Evolutionary conservation across 179 eudicot species (phyloP).

Genomic region (Spergularia azorica): DNA sequence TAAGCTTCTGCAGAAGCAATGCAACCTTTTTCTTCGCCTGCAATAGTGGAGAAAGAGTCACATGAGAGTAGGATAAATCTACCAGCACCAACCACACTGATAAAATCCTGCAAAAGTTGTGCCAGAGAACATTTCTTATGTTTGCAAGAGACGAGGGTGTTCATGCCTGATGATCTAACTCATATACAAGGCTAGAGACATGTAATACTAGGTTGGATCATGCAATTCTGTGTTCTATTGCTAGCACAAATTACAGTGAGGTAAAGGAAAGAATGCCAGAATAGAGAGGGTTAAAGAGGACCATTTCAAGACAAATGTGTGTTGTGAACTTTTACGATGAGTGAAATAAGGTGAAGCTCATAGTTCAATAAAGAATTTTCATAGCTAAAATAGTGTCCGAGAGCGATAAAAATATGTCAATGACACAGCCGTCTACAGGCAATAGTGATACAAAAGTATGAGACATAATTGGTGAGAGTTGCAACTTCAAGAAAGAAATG

Average conservation of each 20-base stretch:
- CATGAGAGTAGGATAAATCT: not conserved
- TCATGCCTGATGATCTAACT: not conserved
- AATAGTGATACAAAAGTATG: not conserved
- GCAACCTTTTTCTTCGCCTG: constrained; percentile 99
- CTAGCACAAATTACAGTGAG: not conserved
- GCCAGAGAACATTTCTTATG: not conserved
- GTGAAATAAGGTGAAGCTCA: not conserved
- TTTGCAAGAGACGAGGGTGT: no score
- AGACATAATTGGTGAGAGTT: not conserved
- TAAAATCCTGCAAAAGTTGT: not conserved
- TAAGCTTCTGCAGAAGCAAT: constrained; percentile 91
- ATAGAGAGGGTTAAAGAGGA: not conserved
- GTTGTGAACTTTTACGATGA: not conserved
- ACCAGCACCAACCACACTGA: not conserved
- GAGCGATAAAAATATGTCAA: not conserved
- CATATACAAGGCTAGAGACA: constrained; percentile 2
- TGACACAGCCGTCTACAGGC: not conserved
- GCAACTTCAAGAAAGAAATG: not conserved
- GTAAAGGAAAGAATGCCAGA: not conserved
- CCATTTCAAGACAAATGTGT: no score
- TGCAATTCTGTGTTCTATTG: not conserved
- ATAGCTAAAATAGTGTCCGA: not conserved
- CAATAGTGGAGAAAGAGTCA: constrained; percentile 21
- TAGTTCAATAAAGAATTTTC: not conserved
- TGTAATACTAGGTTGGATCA: constrained; percentile 1